These are phyloP conservation scores for Suillus tomentosus DNA, from an alignment of 768 basidiomycete genomes.

Conservation along the genomic window DNA sequence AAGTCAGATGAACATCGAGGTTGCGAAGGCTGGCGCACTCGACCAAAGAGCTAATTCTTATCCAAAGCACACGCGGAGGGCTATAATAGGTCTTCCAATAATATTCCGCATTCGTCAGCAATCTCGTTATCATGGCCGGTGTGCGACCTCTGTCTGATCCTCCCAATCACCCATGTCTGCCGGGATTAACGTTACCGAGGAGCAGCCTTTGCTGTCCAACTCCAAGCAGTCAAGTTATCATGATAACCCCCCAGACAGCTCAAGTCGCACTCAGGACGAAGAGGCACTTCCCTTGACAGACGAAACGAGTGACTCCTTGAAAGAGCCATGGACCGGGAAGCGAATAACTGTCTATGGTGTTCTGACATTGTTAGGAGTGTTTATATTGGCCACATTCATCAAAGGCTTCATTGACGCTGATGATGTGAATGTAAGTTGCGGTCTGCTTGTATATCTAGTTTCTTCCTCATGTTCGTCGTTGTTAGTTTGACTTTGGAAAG, in stretches of 20 bases:
- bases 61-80: not conserved
- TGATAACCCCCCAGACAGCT: constrained; percentile 6
- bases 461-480: constrained; percentile 42
- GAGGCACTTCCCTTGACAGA: constrained; percentile 15
- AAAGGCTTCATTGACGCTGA: constrained; percentile 72
- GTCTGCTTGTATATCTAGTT: constrained; percentile 31
- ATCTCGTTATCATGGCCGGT: not conserved
- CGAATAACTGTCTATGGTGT: constrained; percentile 32
- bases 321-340: constrained; percentile 15
- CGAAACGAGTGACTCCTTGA: constrained; percentile 9
- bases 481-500: constrained; percentile 75
- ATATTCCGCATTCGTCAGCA: constrained; percentile 3
- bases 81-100: not conserved
- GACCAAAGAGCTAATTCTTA: not conserved
- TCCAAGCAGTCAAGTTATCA: constrained; percentile 22
- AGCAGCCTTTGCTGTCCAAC: constrained; percentile 26
- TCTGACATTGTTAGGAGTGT: constrained; percentile 37
- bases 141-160: not conserved
- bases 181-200: constrained; percentile 17
- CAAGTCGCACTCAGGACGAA: constrained; percentile 13
- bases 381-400: constrained; percentile 54
- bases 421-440: constrained; percentile 60
- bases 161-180: constrained; percentile 5
- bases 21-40: not conserved
- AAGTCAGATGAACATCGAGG: not conserved